These are phyloP conservation scores for Thalassiosira hispida DNA, from an alignment of 352 stramenopile genomes.

Conservation along the genomic window DNA sequence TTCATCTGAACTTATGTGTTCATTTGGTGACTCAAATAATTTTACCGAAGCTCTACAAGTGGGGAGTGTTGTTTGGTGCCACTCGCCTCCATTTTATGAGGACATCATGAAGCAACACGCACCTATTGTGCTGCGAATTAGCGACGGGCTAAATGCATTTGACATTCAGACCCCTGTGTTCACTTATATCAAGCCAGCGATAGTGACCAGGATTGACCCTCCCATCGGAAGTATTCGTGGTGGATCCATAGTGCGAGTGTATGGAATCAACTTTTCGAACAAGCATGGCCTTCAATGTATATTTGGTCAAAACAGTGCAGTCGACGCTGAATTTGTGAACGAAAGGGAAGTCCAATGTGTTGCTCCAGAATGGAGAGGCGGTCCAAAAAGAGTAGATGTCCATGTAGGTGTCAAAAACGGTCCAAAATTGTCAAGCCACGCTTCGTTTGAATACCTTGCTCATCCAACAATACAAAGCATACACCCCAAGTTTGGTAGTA, in stretches of 20 bases:
- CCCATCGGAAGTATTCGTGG: slow-evolving; percentile 53
- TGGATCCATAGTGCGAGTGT: slow-evolving; percentile 48
- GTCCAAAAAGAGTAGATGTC: slow-evolving; percentile 41
- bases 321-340: slow-evolving; percentile 37
- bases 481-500: slow-evolving; percentile 42
- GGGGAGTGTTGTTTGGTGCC: slow-evolving; percentile 22
- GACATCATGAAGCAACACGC: slow-evolving; percentile 22
- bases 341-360: slow-evolving; percentile 40
- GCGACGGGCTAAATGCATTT: slow-evolving; percentile 33
- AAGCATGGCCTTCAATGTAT: slow-evolving; percentile 55
- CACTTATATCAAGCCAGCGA: slow-evolving; percentile 48
- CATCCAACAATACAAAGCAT: slow-evolving; percentile 53
- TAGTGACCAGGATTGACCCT: slow-evolving; percentile 56
- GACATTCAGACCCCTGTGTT: slow-evolving; percentile 41
- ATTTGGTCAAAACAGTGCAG: slow-evolving; percentile 48
- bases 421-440: slow-evolving; percentile 28
- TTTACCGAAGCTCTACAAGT: slow-evolving; percentile 30
- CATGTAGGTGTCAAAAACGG: slow-evolving; percentile 35
- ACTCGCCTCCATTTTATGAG: slow-evolving; percentile 22
- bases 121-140: slow-evolving; percentile 48
- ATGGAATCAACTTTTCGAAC: slow-evolving; percentile 59
- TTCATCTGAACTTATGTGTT: slow-evolving; percentile 37
- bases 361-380: slow-evolving; percentile 36
- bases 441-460: slow-evolving; percentile 53
- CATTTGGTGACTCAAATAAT: slow-evolving; percentile 46